Conservation (phyloP, 805 yeast species). For the Clavispora carvajalis region DNA sequence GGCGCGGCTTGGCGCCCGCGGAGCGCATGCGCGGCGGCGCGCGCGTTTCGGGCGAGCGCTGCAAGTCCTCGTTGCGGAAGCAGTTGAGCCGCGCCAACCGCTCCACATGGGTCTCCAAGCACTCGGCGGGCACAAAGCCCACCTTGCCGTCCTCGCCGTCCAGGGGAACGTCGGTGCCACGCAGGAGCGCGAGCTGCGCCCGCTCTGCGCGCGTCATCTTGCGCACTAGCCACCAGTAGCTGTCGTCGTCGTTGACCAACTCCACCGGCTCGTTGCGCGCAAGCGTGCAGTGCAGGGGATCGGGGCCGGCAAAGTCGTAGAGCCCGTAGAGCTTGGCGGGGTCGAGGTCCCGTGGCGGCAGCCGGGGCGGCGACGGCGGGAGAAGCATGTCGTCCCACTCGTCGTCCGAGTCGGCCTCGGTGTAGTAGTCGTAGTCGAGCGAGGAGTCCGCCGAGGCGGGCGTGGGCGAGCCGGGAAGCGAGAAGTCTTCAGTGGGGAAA, state of each 20-base stretch:
- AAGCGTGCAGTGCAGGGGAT: conserved; percentile 83
- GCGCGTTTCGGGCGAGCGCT: conserved; percentile 17
- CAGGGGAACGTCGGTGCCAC: conserved; percentile 11
- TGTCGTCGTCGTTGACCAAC: conserved; percentile 80
- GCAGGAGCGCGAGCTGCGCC: conserved; percentile 11
- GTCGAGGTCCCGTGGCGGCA: conserved; percentile 77
- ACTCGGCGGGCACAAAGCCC: conserved; percentile 97
- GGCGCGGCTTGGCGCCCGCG: no score
- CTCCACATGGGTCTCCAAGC: conserved; percentile 86
- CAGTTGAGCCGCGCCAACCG: conserved; percentile 87
- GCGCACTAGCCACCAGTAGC: conserved; percentile 93
- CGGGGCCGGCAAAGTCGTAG: conserved; percentile 86
- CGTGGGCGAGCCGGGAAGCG: neutral
- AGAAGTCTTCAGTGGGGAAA: neutral
- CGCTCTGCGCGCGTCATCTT: conserved; percentile 33
- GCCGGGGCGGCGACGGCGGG: conserved; percentile 64
- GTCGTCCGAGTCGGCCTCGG: conserved; percentile 16
- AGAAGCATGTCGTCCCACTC: conserved; percentile 35
- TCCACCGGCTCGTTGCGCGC: conserved; percentile 76
- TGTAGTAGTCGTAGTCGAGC: conserved; percentile 8
- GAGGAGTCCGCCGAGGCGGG: conserved; percentile 3
- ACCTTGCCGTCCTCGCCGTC: conserved; percentile 59
- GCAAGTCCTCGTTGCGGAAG: conserved; percentile 80
- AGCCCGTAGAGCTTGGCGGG: conserved; percentile 82
- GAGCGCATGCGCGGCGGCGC: no score